Evolutionary conservation across 2,329 filamentous ascomycete genomes (phyloP).

Genomic region (Colletotrichum horii): DNA sequence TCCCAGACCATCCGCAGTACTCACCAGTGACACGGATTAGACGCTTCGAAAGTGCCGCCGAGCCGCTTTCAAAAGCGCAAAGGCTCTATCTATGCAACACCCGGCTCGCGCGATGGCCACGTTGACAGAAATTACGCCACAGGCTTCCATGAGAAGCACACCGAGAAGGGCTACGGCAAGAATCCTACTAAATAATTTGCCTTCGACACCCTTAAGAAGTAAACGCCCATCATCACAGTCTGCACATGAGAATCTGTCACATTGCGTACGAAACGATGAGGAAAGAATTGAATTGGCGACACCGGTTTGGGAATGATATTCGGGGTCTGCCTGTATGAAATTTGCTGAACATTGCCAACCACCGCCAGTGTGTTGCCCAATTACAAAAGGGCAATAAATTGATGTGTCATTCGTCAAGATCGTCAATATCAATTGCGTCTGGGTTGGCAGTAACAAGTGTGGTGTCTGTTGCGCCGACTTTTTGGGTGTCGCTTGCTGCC

Average conservation of each 20-base stretch:
- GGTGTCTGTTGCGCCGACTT: slow-evolving; percentile 52
- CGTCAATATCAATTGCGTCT: slow-evolving; percentile 84
- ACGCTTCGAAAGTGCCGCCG: slow-evolving; percentile 71
- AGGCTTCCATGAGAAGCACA: slow-evolving; percentile 66
- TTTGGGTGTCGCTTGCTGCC: slow-evolving; percentile 77
- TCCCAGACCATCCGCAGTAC: neutral
- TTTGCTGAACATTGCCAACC: slow-evolving; percentile 1
- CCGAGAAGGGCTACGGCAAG: slow-evolving; percentile 53
- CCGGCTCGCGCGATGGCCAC: slow-evolving; percentile 68
- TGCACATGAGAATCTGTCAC: neutral
- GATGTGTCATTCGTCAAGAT: slow-evolving; percentile 63
- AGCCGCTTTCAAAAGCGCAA: slow-evolving; percentile 73
- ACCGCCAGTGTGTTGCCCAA: neutral
- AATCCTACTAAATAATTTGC: slow-evolving; percentile 8
- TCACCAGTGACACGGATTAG: slow-evolving; percentile 36
- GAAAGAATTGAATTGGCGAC: neutral
- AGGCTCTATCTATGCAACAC: slow-evolving; percentile 72
- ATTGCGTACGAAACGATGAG: neutral
- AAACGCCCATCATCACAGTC: neutral
- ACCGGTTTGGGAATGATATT: neutral
- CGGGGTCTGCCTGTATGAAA: slow-evolving; percentile 4
- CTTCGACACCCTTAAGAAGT: neutral
- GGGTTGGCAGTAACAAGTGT: slow-evolving; percentile 69
- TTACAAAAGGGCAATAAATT: neutral
- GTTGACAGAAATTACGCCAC: slow-evolving; percentile 63